Conservation (phyloP, 2,329 filamentous ascomycete species). For the Ciborinia camelliae region DNA sequence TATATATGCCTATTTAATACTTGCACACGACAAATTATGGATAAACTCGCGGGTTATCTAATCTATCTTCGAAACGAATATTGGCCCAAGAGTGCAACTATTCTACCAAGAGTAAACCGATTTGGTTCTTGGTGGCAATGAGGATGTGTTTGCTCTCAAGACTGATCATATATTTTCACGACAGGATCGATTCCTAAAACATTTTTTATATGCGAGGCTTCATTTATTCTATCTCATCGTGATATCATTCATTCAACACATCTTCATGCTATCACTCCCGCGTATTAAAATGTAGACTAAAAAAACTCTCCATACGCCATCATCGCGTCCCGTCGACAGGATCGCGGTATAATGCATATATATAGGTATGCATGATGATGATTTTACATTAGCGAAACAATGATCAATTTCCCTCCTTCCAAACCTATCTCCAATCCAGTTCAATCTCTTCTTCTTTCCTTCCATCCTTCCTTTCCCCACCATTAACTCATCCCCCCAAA, state of each 20-base stretch:
- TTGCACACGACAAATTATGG: too few relatives aligned
- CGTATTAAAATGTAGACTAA: not conserved
- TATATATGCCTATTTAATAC: not conserved
- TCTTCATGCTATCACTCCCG: not conserved
- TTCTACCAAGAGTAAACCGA: too few relatives aligned
- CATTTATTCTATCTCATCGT: not conserved
- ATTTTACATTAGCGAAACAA: conserved; percentile 7
- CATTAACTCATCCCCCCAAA: not conserved
- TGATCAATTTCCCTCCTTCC: not conserved
- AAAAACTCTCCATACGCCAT: not conserved
- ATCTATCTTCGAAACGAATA: not conserved
- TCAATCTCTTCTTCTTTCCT: not conserved
- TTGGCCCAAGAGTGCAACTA: not conserved
- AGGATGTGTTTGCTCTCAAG: not conserved
- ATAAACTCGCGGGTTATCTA: not conserved
- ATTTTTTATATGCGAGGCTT: not conserved
- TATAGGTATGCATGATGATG: too few relatives aligned
- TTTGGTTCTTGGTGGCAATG: too few relatives aligned
- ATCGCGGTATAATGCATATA: conserved; percentile 11
- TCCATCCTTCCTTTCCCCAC: not conserved
- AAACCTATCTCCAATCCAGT: not conserved
- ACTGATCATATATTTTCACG: not conserved
- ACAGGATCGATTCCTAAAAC: not conserved
- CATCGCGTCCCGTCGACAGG: conserved; percentile 10
- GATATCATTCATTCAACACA: too few relatives aligned